Conservation (phyloP, 208 protist species). For the Acanthamoeba culbertsoni region DNA sequence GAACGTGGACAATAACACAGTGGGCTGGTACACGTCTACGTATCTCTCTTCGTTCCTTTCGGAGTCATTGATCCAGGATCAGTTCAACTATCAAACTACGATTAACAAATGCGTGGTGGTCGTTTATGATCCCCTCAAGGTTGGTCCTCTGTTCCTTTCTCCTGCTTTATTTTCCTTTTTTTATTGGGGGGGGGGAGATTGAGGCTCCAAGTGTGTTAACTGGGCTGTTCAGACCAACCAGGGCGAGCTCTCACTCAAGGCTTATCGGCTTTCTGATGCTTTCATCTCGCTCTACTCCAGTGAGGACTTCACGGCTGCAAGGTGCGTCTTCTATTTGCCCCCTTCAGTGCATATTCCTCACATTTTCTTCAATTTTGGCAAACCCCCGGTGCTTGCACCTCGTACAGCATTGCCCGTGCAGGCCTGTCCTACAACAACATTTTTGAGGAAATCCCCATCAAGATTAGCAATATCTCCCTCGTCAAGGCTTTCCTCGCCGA, state of each 20-base stretch:
- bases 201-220: not conserved
- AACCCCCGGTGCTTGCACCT: not conserved
- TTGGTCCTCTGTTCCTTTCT: not conserved
- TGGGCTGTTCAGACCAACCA: constrained; percentile 71
- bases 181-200: too few species aligned
- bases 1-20: constrained; percentile 86
- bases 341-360: not conserved
- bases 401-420: not conserved
- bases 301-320: constrained; percentile 62
- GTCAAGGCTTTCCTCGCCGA: constrained; percentile 85
- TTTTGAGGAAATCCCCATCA: constrained; percentile 87
- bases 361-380: not conserved
- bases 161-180: not conserved
- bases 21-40: constrained; percentile 88
- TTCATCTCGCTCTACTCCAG: constrained; percentile 84
- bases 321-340: constrained; percentile 28
- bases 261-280: constrained; percentile 82
- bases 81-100: constrained; percentile 85
- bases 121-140: constrained; percentile 82
- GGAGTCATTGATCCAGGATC: constrained; percentile 80
- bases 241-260: constrained; percentile 81
- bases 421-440: constrained; percentile 70
- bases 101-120: constrained; percentile 80
- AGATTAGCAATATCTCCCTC: constrained; percentile 83
- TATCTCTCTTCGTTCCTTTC: constrained; percentile 82